phyloP scores from a whole-genome alignment of 768 basidiomycete species.

The Boletellus sp. region DNA sequence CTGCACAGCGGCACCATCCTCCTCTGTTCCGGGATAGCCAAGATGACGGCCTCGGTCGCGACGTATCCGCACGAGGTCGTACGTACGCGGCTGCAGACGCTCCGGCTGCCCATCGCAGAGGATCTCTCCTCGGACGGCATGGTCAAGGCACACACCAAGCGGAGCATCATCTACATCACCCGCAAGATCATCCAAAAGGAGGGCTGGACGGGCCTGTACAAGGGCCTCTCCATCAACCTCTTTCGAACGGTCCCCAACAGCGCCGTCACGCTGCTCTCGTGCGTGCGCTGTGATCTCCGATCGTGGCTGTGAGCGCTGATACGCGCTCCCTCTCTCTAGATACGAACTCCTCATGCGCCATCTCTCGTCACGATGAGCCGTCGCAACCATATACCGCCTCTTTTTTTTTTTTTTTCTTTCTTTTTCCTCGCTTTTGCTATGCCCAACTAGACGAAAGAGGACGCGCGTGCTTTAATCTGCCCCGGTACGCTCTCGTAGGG shows the following conservation, averaged over 20 bases:
- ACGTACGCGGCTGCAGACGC: slow-evolving; percentile 95
- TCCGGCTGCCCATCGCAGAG: slow-evolving; percentile 59
- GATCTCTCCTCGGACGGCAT: slow-evolving; percentile 59
- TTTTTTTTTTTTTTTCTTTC: no score
- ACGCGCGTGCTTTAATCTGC: no score
- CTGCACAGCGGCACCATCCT: slow-evolving; percentile 57
- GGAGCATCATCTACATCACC: slow-evolving; percentile 73
- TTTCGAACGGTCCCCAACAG: slow-evolving; percentile 94
- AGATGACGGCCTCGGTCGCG: slow-evolving; percentile 92
- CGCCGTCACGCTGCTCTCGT: slow-evolving; percentile 83
- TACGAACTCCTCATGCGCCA: slow-evolving; percentile 34
- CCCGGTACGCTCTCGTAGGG: no score
- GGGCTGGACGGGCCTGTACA: slow-evolving; percentile 88
- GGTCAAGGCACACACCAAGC: slow-evolving; percentile 49
- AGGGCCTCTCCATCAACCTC: slow-evolving; percentile 91
- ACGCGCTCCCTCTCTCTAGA: slow-evolving; percentile 10
- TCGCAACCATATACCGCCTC: no score
- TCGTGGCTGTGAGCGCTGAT: neutral
- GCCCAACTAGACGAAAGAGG: no score
- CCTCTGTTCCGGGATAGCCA: slow-evolving; percentile 86
- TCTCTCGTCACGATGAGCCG: slow-evolving; percentile 15
- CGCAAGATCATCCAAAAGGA: slow-evolving; percentile 72
- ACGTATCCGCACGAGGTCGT: slow-evolving; percentile 99
- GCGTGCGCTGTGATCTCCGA: slow-evolving; percentile 14
- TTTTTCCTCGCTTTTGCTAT: no score